These are phyloP conservation scores for Penicillium oxalicum DNA, from an alignment of 2,329 filamentous ascomycete species.

Conservation along the genomic window DNA sequence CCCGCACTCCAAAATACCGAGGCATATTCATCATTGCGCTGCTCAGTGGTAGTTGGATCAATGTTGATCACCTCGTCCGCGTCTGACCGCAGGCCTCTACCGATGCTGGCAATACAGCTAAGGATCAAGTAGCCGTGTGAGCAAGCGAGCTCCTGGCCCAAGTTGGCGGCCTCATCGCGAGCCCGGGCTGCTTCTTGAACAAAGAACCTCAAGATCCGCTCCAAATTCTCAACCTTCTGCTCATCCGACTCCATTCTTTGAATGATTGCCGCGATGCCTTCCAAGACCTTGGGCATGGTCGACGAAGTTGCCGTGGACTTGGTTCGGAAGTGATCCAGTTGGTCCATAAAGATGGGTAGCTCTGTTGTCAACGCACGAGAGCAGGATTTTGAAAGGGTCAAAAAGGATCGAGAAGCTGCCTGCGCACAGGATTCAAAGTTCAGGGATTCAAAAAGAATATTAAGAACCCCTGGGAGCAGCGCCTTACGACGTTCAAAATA, in stretches of 20 bases:
- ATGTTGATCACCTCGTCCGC: conserved; percentile 33
- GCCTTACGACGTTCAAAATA: conserved; percentile 41
- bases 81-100: conserved; percentile 36
- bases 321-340: conserved; percentile 35
- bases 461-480: conserved; percentile 37
- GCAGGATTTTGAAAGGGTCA: conserved; percentile 41
- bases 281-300: conserved; percentile 39
- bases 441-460: conserved; percentile 42
- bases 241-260: conserved; percentile 36
- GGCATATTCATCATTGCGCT: conserved; percentile 23
- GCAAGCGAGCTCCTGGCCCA: conserved; percentile 31
- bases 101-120: conserved; percentile 38
- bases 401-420: conserved; percentile 40
- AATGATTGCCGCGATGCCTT: conserved; percentile 42
- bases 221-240: conserved; percentile 35
- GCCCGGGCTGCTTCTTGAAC: conserved; percentile 31
- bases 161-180: conserved; percentile 25
- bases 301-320: conserved; percentile 32
- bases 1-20: conserved; percentile 36
- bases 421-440: conserved; percentile 37
- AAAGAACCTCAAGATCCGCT: conserved; percentile 35
- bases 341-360: conserved; percentile 39
- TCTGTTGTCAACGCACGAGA: conserved; percentile 36
- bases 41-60: conserved; percentile 15
- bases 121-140: conserved; percentile 32